These are phyloP conservation scores for Rhizophagus clarus DNA, from an alignment of 192 early-diverging fungal genomes.

Conservation along the genomic window DNA sequence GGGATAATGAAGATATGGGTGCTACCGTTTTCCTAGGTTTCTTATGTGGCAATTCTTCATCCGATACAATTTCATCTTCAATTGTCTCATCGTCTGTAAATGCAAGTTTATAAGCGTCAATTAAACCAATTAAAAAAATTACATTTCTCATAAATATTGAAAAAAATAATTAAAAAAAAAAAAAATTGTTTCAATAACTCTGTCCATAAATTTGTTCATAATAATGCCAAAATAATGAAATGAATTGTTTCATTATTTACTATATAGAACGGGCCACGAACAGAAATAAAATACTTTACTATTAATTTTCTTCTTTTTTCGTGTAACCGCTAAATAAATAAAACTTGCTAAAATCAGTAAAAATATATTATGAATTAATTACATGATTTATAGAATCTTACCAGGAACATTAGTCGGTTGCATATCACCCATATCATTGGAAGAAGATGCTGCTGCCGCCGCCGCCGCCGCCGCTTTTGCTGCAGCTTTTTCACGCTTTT, in stretches of 20 bases:
- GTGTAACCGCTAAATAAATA: not conserved
- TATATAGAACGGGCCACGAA: not conserved
- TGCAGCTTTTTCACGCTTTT: conserved; percentile 20
- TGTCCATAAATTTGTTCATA: too few species aligned
- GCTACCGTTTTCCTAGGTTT: not conserved
- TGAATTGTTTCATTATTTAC: too few species aligned
- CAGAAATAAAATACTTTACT: not conserved
- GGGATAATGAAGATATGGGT: not conserved
- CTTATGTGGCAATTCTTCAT: conserved; percentile 11
- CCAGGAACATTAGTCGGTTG: not conserved
- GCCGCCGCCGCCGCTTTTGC: not conserved
- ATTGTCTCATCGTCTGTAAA: conserved; percentile 4
- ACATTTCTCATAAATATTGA: too few species aligned
- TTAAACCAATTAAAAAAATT: too few species aligned
- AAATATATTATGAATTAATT: not conserved
- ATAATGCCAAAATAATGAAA: too few species aligned
- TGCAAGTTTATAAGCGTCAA: too few species aligned
- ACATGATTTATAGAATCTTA: not conserved
- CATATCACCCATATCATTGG: not conserved
- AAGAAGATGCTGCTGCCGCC: not conserved
- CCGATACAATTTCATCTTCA: conserved; percentile 17
- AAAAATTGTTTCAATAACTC: not conserved
- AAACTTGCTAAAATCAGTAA: not conserved
- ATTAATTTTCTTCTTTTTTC: conserved; percentile 30
- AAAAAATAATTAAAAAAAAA: too few species aligned